These are phyloP conservation scores for Lactarius indigo DNA, from an alignment of 768 basidiomycete genomes.

Conservation along the genomic window DNA sequence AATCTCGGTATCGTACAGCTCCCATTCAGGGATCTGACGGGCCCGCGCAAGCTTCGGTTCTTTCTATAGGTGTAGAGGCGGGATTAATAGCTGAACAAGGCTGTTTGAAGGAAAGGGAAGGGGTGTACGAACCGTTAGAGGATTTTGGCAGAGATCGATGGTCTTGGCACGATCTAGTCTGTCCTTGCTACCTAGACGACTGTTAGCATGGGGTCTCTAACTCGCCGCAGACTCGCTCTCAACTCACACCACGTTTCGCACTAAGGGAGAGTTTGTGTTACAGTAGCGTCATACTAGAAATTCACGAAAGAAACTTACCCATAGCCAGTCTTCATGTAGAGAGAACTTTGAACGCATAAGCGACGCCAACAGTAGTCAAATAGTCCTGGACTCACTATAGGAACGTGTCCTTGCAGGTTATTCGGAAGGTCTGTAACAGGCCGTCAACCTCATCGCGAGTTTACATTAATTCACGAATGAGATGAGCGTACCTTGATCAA, in stretches of 20 bases:
- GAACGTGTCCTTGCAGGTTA: conserved; percentile 87
- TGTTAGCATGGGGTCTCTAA: conserved; percentile 1
- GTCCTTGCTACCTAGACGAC: conserved; percentile 67
- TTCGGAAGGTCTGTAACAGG: conserved; percentile 78
- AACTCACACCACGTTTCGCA: conserved; percentile 97
- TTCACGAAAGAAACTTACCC: conserved; percentile 52
- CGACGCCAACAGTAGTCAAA: conserved; percentile 3
- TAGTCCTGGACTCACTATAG: conserved; percentile 56
- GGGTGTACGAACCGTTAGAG: conserved; percentile 66
- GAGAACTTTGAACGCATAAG: conserved; percentile 55
- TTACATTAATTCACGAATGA: not conserved
- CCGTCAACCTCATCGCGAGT: not conserved
- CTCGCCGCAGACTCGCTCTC: not conserved
- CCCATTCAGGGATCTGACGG: conserved; percentile 96
- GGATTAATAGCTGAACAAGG: not conserved
- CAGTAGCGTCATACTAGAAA: not conserved
- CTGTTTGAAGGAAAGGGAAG: not conserved
- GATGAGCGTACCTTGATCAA: conserved; percentile 72
- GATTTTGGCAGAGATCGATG: conserved; percentile 96
- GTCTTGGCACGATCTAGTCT: conserved; percentile 76
- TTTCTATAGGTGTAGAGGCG: conserved; percentile 53
- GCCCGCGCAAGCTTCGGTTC: conserved; percentile 94
- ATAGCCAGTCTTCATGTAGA: conserved; percentile 90
- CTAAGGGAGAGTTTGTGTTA: conserved; percentile 35
- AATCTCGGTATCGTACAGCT: conserved; percentile 88